These are phyloP conservation scores for Zopfia rhizophila DNA, from an alignment of 2,329 filamentous ascomycete species.

Conservation along the genomic window DNA sequence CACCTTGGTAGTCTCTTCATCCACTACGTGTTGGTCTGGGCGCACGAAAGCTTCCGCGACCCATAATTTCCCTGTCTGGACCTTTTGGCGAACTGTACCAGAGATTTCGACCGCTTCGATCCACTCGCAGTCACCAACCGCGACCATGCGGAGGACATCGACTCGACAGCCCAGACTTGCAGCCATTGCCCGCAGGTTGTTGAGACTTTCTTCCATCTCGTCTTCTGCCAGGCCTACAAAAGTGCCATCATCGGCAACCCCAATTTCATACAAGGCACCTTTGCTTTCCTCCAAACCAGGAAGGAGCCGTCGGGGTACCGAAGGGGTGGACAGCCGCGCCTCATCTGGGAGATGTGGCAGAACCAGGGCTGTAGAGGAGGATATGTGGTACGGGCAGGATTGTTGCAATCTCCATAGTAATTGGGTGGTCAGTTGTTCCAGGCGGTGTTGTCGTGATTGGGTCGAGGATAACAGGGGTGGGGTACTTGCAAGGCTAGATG, in stretches of 20 bases:
- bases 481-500: conserved; percentile 41
- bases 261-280: conserved; percentile 95
- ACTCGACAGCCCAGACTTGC: conserved; percentile 89
- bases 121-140: conserved; percentile 88
- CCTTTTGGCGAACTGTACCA: conserved; percentile 24
- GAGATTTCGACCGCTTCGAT: conserved; percentile 56
- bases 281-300: conserved; percentile 91
- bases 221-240: conserved; percentile 88
- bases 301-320: conserved; percentile 65
- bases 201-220: conserved; percentile 90
- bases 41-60: conserved; percentile 92
- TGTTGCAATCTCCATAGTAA: conserved; percentile 94
- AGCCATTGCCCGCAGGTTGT: conserved; percentile 88
- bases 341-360: conserved; percentile 79
- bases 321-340: conserved; percentile 68
- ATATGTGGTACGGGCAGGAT: conserved; percentile 89
- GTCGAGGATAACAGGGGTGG: conserved; percentile 62
- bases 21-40: conserved; percentile 59
- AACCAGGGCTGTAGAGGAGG: conserved; percentile 77
- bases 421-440: conserved; percentile 94
- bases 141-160: conserved; percentile 81
- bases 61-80: conserved; percentile 68
- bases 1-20: conserved; percentile 18
- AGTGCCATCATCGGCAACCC: conserved; percentile 92
- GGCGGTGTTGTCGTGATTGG: conserved; percentile 81